Evolutionary conservation across 768 basidiomycete genomes (phyloP).

Genomic region (Panellus pusillus): DNA sequence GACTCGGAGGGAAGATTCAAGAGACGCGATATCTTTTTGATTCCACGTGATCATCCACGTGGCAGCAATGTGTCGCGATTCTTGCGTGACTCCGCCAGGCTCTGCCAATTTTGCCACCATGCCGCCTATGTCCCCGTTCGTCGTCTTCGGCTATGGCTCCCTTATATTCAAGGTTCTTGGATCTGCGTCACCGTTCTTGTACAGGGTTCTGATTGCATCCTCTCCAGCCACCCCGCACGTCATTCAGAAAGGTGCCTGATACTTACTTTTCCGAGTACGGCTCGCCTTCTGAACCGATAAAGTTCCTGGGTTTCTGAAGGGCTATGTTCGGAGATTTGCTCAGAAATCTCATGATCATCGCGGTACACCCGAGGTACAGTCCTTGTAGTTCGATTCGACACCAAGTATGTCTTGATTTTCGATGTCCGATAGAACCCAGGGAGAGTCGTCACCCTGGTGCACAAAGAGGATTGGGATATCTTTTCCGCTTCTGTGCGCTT

Average conservation of each 20-base stretch:
- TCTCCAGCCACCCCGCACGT: constrained; percentile 81
- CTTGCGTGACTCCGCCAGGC: too few species aligned
- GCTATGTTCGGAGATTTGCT: constrained; percentile 87
- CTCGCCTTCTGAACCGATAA: neutral
- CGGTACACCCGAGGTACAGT: constrained; percentile 75
- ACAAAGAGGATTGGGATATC: constrained; percentile 83
- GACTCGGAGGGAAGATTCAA: too few species aligned
- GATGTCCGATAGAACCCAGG: constrained; percentile 63
- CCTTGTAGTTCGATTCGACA: neutral
- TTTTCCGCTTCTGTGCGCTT: constrained; percentile 70
- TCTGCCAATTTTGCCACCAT: neutral
- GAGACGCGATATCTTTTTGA: neutral
- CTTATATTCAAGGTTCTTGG: constrained; percentile 83
- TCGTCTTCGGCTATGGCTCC: constrained; percentile 92
- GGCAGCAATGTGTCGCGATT: neutral
- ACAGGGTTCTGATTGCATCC: neutral
- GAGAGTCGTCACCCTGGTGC: constrained; percentile 86
- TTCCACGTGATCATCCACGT: neutral
- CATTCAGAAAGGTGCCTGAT: constrained; percentile 60
- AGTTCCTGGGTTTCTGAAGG: constrained; percentile 83
- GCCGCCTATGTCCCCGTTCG: constrained; percentile 40
- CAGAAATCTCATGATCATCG: constrained; percentile 93
- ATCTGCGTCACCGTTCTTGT: neutral
- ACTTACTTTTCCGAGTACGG: neutral
- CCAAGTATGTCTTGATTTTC: neutral